phyloP scores from a whole-genome alignment of 345 rosid genomes.

The Moringa oleifera region DNA sequence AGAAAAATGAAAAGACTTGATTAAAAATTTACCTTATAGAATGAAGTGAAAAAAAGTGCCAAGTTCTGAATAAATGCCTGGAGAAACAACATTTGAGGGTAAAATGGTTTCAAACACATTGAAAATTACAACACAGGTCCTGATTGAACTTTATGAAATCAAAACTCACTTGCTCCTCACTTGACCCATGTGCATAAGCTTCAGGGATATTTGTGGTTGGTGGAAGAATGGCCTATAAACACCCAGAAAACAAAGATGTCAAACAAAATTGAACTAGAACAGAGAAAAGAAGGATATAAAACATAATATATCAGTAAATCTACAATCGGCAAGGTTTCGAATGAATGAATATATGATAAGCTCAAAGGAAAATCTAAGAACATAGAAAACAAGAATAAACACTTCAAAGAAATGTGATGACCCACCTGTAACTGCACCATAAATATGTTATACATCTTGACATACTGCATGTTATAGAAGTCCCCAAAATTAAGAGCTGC shows the following conservation, averaged over 20 bases:
- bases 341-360: conserved; percentile 2
- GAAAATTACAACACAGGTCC: conserved; percentile 3
- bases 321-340: background rate
- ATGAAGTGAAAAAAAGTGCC: conserved; percentile 95
- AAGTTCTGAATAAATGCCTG: conserved; percentile 99
- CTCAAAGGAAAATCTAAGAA: background rate
- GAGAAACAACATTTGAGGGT: conserved; percentile 15
- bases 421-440: conserved; percentile 83
- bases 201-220: conserved; percentile 81
- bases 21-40: conserved; percentile 70
- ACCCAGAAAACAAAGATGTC: conserved; percentile 11
- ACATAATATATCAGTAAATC: too few relatives aligned
- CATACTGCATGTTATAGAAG: conserved; percentile 69
- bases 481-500: conserved; percentile 93
- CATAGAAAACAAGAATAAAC: background rate
- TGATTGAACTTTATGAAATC: conserved; percentile 3
- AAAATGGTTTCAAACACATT: conserved; percentile 1
- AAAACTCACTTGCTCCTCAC: conserved; percentile 79
- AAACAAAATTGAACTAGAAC: background rate
- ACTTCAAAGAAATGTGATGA: background rate
- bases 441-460: conserved; percentile 74
- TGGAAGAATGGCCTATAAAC: conserved; percentile 65
- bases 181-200: conserved; percentile 78
- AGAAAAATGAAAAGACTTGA: too few relatives aligned
- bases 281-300: background rate